phyloP scores from a whole-genome alignment of 371 early-diverging fungal species.

The Rhizomucor pusillus region DNA sequence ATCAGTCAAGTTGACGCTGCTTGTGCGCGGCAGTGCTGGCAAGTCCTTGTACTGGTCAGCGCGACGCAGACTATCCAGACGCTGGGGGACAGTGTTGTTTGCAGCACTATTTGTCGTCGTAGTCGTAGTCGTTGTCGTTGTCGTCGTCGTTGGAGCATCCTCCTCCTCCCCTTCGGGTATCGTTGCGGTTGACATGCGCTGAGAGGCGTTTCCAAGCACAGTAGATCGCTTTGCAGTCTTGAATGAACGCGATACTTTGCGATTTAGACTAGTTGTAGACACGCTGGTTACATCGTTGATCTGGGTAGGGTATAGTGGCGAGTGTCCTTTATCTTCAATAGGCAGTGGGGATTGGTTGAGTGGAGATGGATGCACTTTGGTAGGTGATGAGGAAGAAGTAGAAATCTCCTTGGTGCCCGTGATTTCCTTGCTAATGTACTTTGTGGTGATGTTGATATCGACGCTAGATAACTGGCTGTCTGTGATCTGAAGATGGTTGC shows the following conservation, averaged over 20 bases:
- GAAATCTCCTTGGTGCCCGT: conserved; percentile 1
- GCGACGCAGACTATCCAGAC: conserved; percentile 7
- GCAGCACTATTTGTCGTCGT: too few relatives aligned
- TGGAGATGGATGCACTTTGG: not conserved
- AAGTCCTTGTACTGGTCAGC: conserved; percentile 23
- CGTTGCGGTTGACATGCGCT: not conserved
- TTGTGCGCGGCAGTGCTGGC: conserved; percentile 12
- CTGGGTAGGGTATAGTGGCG: conserved; percentile 36
- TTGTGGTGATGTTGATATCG: conserved; percentile 31
- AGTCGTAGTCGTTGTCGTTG: too few relatives aligned
- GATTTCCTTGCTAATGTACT: conserved; percentile 10
- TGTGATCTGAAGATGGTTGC: conserved; percentile 69
- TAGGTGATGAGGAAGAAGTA: conserved; percentile 1
- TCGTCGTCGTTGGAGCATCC: conserved; percentile 10
- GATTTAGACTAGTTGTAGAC: conserved; percentile 53
- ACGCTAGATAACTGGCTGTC: conserved; percentile 44
- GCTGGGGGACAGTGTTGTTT: conserved; percentile 31
- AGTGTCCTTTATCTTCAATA: conserved; percentile 13
- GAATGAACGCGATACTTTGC: conserved; percentile 61
- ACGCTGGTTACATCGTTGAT: conserved; percentile 54
- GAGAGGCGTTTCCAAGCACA: conserved; percentile 30
- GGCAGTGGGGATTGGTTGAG: conserved; percentile 6
- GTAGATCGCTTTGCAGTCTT: conserved; percentile 57
- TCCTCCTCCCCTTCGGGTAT: conserved; percentile 7
- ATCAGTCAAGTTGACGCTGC: too few relatives aligned